phyloP scores from a whole-genome alignment of 345 rosid species.

The Aquilaria malaccensis region DNA sequence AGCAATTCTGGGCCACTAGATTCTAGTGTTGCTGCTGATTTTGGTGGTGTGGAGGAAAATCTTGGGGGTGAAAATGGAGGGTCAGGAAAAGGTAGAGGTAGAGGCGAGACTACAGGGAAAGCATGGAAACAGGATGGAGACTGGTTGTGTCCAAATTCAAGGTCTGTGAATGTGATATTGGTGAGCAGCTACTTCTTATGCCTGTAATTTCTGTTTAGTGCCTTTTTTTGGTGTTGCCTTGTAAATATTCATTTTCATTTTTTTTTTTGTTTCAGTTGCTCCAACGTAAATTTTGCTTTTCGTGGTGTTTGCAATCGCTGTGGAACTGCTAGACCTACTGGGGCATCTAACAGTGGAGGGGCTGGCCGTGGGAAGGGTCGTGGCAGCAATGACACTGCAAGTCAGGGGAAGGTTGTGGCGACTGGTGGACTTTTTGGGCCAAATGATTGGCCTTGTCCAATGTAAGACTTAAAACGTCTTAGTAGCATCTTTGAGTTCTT shows the following conservation, averaged over 20 bases:
- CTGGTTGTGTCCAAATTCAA: conserved; percentile 99
- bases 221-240: conserved; percentile 9
- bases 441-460: conserved; percentile 99
- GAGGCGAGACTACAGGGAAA: conserved; percentile 66
- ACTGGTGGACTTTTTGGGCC: conserved; percentile 93
- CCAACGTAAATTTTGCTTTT: conserved; percentile 93
- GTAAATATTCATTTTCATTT: conserved; percentile 18
- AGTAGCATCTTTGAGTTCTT: neutral
- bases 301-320: conserved; percentile 98
- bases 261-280: conserved; percentile 62
- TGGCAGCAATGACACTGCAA: conserved; percentile 45
- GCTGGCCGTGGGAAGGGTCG: conserved; percentile 81
- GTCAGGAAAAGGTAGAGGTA: conserved; percentile 75
- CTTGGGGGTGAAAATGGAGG: conserved; percentile 34
- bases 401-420: conserved; percentile 47
- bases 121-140: conserved; percentile 98
- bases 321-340: conserved; percentile 92
- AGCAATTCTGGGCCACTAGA: conserved; percentile 37
- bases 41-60: conserved; percentile 42
- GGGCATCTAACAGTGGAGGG: conserved; percentile 65
- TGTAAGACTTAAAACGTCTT: conserved; percentile 50
- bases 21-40: conserved; percentile 27
- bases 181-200: conserved; percentile 97
- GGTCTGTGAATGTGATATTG: conserved; percentile 99
- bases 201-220: conserved; percentile 22